Evolutionary conservation across 2,329 filamentous ascomycete species (phyloP), one percentile per base, ranked within the genome.

Genomic region (Bipolaris victoriae): DNA sequence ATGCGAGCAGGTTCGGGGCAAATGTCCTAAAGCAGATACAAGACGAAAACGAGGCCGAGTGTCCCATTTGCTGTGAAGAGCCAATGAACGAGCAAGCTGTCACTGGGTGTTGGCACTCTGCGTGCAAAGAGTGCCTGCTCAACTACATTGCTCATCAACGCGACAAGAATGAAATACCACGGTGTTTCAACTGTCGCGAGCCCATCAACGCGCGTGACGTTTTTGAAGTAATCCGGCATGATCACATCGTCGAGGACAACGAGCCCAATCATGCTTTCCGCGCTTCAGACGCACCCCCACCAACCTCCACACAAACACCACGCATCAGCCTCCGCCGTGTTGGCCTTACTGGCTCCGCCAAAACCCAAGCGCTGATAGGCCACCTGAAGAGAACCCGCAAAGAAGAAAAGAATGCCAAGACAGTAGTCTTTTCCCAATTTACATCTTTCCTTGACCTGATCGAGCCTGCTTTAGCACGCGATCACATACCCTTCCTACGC

Each of bases 31-130:
- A 89, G 60, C 92, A 98, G 74, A 99, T 99, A 46, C 90, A 96
- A 64, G 90, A 91, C 52, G 94, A 98, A 70, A 88, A 90, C 0
- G 86, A 89, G 57, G 90, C 90, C 59, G 95, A 99, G 78, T 99
- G 95, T 69, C 94, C 95, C 0, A 90, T 99, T 50, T 99, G 95
- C 77, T 87, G 91, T 3, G 94, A 98, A 75, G 95, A 98, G 74
- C 92, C 93, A 3, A 98, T 98, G 92, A 86, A 91, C 39, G 90
- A 97, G 52, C 94, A 96, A 71, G 90, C 90, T 0, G 95, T 99
- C 1, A 98, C 95, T 0, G 91, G 92, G 0, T 99, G 95, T 77
- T 99, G 95, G 92, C 95, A 99, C 76, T 96, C 91, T 33, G 93
- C 95, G 0, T 99, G 95, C 80, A 97, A 95, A 77, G 89, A 91